A percentile compares a stretch with the other conserved stretches of the same genome.
phyloP scores from a whole-genome alignment of 208 protist species.

The Crithidia bombi region DNA sequence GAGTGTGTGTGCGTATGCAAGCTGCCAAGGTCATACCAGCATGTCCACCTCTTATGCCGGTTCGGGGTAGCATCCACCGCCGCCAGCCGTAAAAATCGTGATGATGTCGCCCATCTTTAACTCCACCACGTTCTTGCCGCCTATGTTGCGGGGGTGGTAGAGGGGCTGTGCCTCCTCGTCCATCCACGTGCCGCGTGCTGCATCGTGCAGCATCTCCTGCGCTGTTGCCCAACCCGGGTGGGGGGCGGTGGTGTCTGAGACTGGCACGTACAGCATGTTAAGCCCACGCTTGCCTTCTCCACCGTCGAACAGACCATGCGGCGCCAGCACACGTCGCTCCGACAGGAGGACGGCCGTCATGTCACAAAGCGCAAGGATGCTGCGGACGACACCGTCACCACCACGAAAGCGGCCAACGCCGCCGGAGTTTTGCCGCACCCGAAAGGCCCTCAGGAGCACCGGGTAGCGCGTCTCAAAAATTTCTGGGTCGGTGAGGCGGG shows the following conservation, averaged over 20 bases:
- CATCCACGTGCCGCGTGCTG: conserved; percentile 41
- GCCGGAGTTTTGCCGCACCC: conserved; percentile 80
- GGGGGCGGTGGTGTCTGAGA: not conserved
- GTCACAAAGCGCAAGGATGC: conserved; percentile 81
- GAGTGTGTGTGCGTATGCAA: no score
- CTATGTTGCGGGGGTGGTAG: conserved; percentile 63
- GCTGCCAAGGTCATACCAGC: no score
- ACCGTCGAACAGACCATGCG: conserved; percentile 87
- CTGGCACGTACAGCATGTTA: conserved; percentile 59
- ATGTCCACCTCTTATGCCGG: not conserved
- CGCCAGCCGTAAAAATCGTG: conserved; percentile 59
- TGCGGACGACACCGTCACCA: conserved; percentile 94
- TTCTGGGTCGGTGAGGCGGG: conserved; percentile 94
- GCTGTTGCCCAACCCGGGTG: conserved; percentile 28
- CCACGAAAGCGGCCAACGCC: conserved; percentile 81
- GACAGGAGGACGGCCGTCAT: conserved; percentile 90
- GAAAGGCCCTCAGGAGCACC: conserved; percentile 88
- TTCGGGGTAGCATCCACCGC: conserved; percentile 49
- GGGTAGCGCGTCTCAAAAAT: conserved; percentile 95
- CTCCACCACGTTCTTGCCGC: conserved; percentile 62
- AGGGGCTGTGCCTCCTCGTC: conserved; percentile 35
- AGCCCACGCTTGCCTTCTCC: conserved; percentile 68
- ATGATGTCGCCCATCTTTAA: conserved; percentile 63
- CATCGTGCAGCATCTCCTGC: conserved; percentile 59
- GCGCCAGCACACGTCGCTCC: conserved; percentile 88